Percentiles rank a stretch among this genome's conserved stretches.
These are phyloP conservation scores for Fragosphaeria purpurea DNA, from an alignment of 2,329 filamentous ascomycete genomes.

Conservation along the genomic window DNA sequence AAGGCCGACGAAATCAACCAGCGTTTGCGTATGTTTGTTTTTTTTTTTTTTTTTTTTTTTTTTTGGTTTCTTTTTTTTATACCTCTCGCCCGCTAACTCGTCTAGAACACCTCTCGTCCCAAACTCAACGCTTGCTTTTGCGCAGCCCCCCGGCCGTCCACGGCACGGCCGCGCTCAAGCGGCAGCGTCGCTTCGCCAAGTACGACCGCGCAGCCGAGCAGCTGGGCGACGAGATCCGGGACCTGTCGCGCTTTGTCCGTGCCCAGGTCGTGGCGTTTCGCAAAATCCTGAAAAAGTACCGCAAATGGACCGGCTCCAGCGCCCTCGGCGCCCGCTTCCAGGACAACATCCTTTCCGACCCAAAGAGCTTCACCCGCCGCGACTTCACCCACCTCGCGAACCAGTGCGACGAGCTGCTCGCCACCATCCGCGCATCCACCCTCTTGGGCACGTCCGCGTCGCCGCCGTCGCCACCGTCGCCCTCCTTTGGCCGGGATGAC, in stretches of 20 bases:
- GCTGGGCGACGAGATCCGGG: slow-evolving; percentile 62
- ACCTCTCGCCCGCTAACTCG: background rate
- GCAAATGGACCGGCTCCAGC: slow-evolving; percentile 72
- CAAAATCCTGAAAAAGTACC: slow-evolving; percentile 75
- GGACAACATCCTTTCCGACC: slow-evolving; percentile 52
- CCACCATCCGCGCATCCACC: slow-evolving; percentile 34
- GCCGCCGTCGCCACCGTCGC: slow-evolving; percentile 19
- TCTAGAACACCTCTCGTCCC: slow-evolving; percentile 38
- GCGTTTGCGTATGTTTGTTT: slow-evolving; percentile 46
- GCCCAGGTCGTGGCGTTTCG: slow-evolving; percentile 68
- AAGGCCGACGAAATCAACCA: slow-evolving; percentile 70
- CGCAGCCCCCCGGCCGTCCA: slow-evolving; percentile 28
- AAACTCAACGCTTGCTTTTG: slow-evolving; percentile 36
- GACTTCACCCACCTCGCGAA: slow-evolving; percentile 47
- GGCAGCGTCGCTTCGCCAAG: slow-evolving; percentile 42
- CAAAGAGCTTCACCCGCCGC: slow-evolving; percentile 61
- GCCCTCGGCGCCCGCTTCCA: slow-evolving; percentile 56
- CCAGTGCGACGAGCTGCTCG: slow-evolving; percentile 41
- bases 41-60: background rate
- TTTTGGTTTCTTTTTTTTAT: background rate
- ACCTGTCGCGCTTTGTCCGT: slow-evolving; percentile 60
- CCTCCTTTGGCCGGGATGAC: slow-evolving; percentile 6
- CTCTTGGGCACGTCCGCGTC: slow-evolving; percentile 28
- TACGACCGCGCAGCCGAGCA: slow-evolving; percentile 42
- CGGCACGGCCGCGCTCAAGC: slow-evolving; percentile 30